phyloP scores from a whole-genome alignment of 177 flowering plant species.

The Vitis hybrid region DNA sequence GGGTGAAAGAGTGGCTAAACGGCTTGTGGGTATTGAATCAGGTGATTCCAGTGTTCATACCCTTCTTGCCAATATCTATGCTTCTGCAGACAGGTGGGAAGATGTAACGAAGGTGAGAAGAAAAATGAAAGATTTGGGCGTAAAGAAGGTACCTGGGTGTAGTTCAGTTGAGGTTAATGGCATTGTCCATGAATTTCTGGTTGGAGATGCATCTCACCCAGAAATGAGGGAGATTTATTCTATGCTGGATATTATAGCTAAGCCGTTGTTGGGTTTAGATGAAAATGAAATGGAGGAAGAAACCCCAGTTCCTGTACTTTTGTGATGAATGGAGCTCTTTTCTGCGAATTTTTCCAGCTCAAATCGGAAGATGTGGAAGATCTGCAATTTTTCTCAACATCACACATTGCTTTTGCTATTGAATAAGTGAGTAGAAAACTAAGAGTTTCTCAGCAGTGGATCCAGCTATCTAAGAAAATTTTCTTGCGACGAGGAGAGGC shows the following conservation, averaged over 20 bases:
- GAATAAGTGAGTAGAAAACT: too few species aligned
- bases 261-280: conserved; percentile 21
- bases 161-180: conserved; percentile 72
- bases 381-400: too few species aligned
- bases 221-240: conserved; percentile 33
- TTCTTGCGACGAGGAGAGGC: too few species aligned
- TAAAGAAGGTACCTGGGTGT: conserved; percentile 69
- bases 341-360: too few species aligned
- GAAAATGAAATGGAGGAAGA: conserved; percentile 15
- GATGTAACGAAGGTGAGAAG: conserved; percentile 62
- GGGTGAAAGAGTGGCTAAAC: conserved; percentile 56
- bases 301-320: conserved; percentile 1
- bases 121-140: conserved; percentile 60
- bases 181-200: conserved; percentile 54
- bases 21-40: conserved; percentile 36
- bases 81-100: conserved; percentile 70
- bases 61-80: conserved; percentile 74
- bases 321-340: background rate
- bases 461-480: too few species aligned
- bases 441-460: too few species aligned
- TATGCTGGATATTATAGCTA: conserved; percentile 30
- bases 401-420: too few species aligned
- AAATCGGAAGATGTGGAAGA: too few species aligned
- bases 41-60: conserved; percentile 56
- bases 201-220: conserved; percentile 48